phyloP scores from a whole-genome alignment of 2,329 filamentous ascomycete genomes.

The Calonectria henricotiae region DNA sequence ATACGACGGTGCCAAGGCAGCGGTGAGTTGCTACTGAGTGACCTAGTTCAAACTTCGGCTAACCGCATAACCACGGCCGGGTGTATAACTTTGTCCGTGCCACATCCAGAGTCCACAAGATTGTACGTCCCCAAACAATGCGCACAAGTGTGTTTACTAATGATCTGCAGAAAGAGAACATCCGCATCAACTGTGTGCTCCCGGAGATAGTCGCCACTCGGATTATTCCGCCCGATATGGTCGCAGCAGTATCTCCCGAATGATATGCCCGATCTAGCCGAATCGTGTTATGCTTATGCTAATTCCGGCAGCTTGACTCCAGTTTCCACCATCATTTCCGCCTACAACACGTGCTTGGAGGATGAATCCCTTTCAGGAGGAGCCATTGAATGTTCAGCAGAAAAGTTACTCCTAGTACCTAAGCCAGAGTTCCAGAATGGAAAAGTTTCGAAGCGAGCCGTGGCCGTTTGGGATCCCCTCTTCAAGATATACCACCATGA shows the following conservation, averaged over 20 bases:
- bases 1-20: slow-evolving; percentile 69
- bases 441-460: slow-evolving; percentile 59
- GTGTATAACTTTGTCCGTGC: slow-evolving; percentile 58
- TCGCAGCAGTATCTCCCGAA: slow-evolving; percentile 59
- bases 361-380: slow-evolving; percentile 62
- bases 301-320: slow-evolving; percentile 58
- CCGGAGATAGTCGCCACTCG: slow-evolving; percentile 66
- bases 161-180: slow-evolving; percentile 61
- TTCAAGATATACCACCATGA: slow-evolving; percentile 65
- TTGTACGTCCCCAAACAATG: slow-evolving; percentile 32
- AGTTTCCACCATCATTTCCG: slow-evolving; percentile 62
- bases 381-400: slow-evolving; percentile 63
- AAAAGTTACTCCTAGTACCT: slow-evolving; percentile 53
- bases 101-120: slow-evolving; percentile 59
- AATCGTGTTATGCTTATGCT: background rate
- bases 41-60: background rate
- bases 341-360: slow-evolving; percentile 64
- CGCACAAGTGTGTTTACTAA: background rate
- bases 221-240: slow-evolving; percentile 64
- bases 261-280: slow-evolving; percentile 36
- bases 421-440: slow-evolving; percentile 60
- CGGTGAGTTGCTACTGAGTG: slow-evolving; percentile 49
- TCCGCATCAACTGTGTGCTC: slow-evolving; percentile 66
- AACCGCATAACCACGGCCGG: slow-evolving; percentile 22
- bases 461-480: slow-evolving; percentile 66